These are phyloP conservation scores for Lanmaoa rubissima DNA, from an alignment of 768 basidiomycete species.

Conservation along the genomic window DNA sequence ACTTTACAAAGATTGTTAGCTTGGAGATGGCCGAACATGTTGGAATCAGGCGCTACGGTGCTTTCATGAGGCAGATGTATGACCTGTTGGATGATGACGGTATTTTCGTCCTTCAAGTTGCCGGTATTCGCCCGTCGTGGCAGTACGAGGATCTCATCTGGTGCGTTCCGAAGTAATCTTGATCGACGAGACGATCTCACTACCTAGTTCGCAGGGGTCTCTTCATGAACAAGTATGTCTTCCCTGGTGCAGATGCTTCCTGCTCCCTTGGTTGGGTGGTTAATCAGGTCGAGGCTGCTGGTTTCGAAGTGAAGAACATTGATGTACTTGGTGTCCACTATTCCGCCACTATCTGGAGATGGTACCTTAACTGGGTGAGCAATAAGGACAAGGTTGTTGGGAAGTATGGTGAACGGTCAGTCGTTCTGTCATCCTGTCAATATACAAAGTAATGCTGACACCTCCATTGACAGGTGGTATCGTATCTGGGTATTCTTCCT, in stretches of 20 bases:
- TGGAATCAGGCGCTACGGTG: conserved; percentile 86
- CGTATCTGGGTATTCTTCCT: conserved; percentile 97
- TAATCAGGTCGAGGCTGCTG: conserved; percentile 79
- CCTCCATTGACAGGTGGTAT: conserved; percentile 58
- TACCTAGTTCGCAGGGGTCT: conserved; percentile 59
- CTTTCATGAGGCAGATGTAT: conserved; percentile 91
- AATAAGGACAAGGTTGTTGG: conserved; percentile 89
- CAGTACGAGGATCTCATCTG: conserved; percentile 98
- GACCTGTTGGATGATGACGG: conserved; percentile 94
- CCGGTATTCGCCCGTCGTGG: conserved; percentile 93
- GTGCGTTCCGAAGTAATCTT: conserved; percentile 36
- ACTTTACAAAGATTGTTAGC: conserved; percentile 91
- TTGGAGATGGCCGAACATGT: conserved; percentile 99
- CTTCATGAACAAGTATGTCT: conserved; percentile 98
- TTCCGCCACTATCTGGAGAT: conserved; percentile 82
- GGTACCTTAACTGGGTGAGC: conserved; percentile 97
- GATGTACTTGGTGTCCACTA: conserved; percentile 99
- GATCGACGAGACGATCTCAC: neutral
- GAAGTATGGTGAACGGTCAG: conserved; percentile 79
- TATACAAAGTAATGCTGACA: neutral
- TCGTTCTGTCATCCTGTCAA: neutral
- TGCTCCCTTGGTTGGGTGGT: conserved; percentile 97
- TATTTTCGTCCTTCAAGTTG: conserved; percentile 94
- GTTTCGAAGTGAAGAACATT: conserved; percentile 95
- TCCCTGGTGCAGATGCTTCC: conserved; percentile 97